Percentiles rank a stretch among this genome's conserved stretches.
Evolutionary conservation across 2,329 filamentous ascomycete species (phyloP).

Genomic region (Monosporascus sp.): DNA sequence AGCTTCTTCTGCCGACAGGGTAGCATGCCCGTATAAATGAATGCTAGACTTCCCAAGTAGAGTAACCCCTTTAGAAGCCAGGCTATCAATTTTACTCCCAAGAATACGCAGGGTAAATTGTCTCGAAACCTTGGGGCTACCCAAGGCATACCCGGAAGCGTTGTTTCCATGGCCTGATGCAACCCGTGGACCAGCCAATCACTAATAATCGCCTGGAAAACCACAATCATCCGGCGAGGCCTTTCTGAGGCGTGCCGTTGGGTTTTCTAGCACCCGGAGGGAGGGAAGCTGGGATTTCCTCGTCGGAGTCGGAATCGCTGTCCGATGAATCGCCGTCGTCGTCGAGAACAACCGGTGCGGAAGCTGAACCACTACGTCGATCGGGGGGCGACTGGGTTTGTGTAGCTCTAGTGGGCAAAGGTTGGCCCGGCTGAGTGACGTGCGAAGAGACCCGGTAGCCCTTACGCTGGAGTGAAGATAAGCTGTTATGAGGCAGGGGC

Average conservation of each 20-base stretch:
- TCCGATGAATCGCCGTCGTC: constrained; percentile 15
- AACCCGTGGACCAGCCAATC: background rate
- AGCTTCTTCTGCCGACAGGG: too few relatives aligned
- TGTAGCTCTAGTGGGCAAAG: constrained; percentile 5
- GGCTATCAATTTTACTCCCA: too few relatives aligned
- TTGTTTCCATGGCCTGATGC: too few relatives aligned
- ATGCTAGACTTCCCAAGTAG: too few relatives aligned
- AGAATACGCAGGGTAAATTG: too few relatives aligned
- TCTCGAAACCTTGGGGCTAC: too few relatives aligned
- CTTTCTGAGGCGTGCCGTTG: constrained; percentile 2
- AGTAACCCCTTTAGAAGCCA: too few relatives aligned
- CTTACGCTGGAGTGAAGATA: constrained; percentile 23
- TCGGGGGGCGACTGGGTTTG: constrained; percentile 1
- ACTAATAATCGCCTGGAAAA: background rate
- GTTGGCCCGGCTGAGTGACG: constrained; percentile 6
- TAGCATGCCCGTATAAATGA: too few relatives aligned
- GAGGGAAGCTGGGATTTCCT: constrained; percentile 24
- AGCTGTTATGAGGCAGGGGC: constrained; percentile 13
- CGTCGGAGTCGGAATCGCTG: constrained; percentile 16
- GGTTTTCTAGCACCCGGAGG: constrained; percentile 11
- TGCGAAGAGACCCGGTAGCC: constrained; percentile 27
- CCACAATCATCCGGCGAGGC: constrained; percentile 3
- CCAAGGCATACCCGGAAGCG: too few relatives aligned
- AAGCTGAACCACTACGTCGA: constrained; percentile 15
- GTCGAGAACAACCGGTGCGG: constrained; percentile 20